Evolutionary conservation across 345 rosid genomes (phyloP).

Genomic region (Streptanthus diversifolius): DNA sequence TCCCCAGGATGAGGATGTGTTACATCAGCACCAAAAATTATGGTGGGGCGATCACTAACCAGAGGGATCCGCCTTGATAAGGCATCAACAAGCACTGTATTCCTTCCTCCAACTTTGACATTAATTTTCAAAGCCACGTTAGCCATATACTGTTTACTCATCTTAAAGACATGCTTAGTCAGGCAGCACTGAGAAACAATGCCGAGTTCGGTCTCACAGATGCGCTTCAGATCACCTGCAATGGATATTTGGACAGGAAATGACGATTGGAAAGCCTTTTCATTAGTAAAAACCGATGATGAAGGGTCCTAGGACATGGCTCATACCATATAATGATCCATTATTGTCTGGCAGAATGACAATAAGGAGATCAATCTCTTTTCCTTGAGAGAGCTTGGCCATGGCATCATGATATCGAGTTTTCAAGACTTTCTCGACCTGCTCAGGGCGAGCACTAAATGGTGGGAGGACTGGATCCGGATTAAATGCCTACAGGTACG

Average conservation of each 20-base stretch:
- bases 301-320: not conserved
- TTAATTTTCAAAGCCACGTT: constrained; percentile 93
- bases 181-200: constrained; percentile 96
- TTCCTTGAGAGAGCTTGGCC: constrained; percentile 56
- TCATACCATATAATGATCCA: constrained; percentile 90
- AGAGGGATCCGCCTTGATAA: constrained; percentile 87
- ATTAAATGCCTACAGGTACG: constrained; percentile 54
- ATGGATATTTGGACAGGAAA: constrained; percentile 4
- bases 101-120: constrained; percentile 98
- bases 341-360: constrained; percentile 95
- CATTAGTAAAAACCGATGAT: not conserved
- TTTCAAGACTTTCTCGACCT: constrained; percentile 78
- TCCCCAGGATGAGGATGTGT: constrained; percentile 99
- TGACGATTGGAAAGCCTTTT: not conserved
- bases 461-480: constrained; percentile 75
- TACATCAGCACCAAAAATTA: constrained; percentile 99
- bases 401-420: constrained; percentile 83
- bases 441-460: constrained; percentile 76
- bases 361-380: constrained; percentile 90
- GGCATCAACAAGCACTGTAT: constrained; percentile 95
- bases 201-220: constrained; percentile 98
- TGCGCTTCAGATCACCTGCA: constrained; percentile 93
- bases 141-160: constrained; percentile 89
- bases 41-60: constrained; percentile 90
- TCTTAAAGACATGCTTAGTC: constrained; percentile 79